Conservation (phyloP, 768 basidiomycete species). For the Lactifluus pinguis region DNA sequence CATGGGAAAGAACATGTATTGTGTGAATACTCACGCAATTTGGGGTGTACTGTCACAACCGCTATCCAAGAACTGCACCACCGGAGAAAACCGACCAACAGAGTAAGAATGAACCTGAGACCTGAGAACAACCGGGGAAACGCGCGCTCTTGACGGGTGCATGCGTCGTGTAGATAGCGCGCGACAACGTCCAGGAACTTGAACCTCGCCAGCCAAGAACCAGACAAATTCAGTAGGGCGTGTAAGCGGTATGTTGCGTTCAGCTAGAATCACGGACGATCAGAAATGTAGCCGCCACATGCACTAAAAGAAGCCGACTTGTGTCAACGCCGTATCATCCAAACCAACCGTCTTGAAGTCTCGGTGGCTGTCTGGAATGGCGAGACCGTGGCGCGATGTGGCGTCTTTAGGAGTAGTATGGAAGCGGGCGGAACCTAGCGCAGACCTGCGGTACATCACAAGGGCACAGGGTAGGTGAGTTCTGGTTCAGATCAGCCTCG, state of each 20-base stretch:
- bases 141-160: neutral
- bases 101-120: neutral
- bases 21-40: slow-evolving; percentile 2
- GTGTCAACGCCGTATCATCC: slow-evolving; percentile 6
- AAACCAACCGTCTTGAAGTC: slow-evolving; percentile 7
- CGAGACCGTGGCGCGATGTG: neutral
- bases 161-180: neutral
- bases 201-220: slow-evolving; percentile 17
- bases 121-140: slow-evolving; percentile 1
- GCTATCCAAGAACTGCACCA: neutral
- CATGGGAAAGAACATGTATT: neutral
- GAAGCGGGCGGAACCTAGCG: slow-evolving; percentile 16
- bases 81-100: neutral
- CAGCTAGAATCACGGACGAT: slow-evolving; percentile 2
- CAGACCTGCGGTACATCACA: slow-evolving; percentile 14
- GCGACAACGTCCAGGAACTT: slow-evolving; percentile 12
- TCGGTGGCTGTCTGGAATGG: slow-evolving; percentile 2
- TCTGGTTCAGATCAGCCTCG: slow-evolving; percentile 5
- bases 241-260: slow-evolving; percentile 17
- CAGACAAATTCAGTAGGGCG: slow-evolving; percentile 12
- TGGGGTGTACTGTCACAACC: neutral
- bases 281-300: neutral
- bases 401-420: neutral
- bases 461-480: neutral
- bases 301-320: neutral